Base-by-base conservation (phyloP, 257 asterid species). In the Nicotiana tomentosiformis region DNA sequence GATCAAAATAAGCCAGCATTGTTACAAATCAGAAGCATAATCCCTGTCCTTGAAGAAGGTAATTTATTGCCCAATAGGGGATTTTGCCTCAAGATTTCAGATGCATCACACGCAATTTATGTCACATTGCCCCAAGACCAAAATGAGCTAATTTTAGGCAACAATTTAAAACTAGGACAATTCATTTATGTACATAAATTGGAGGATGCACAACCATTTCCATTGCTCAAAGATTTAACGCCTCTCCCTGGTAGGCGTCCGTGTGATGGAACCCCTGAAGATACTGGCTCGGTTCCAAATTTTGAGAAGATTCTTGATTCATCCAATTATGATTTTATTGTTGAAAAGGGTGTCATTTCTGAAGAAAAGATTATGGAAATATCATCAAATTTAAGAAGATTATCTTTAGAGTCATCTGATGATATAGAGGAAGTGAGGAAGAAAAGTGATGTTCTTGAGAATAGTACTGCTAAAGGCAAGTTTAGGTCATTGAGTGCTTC, bases 1-100 rank as follows among this genome's bases (percentile, higher is more conserved):
- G 87, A 84, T 14, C 90, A 85, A 0, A 81, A 81, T 7, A 89
- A 91, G 55, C 92, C 94, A 5, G 88, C 72, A 0, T 43, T 93
- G 55, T 81, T 93, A 67, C 97, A 92, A 58, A 91, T 94, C 85
- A 88, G 97, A 84, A 88, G 97, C 91, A 92, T 93, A 84, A 87
- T 93, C 68, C 97, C 94, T 32, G 95, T 91, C 8, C 77, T 94
- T 17, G 94, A 92, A 84, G 97, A 92, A 84, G 97, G 95, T 39
- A 91, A 89, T 89, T 81, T 90, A 18, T 92, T 92, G 92, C 97
- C 98, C 0, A 88, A 91, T 56, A 86, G 88, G 49, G 97, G 97
- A 3, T 94, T 94, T 76, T 87, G 86, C 88, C 87, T 93, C 65
- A 91, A 91, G 66, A 95, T 94, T 49, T 91, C 97, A 16, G 98